These are phyloP conservation scores for Fraxinus floribunda DNA, from an alignment of 305 asterid genomes.

Conservation along the genomic window DNA sequence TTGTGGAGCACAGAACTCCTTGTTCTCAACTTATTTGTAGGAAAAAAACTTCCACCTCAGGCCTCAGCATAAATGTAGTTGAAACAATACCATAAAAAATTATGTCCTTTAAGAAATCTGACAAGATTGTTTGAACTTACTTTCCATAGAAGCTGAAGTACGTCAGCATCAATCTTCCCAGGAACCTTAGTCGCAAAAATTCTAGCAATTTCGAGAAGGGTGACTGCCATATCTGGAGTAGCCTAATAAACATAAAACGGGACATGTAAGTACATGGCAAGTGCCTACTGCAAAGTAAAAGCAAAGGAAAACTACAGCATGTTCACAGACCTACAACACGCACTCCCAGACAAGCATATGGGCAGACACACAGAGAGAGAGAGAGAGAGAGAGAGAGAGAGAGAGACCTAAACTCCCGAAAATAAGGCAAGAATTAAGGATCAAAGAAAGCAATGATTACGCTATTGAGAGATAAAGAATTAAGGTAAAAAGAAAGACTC, in stretches of 20 bases:
- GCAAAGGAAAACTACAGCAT: constrained; percentile 7
- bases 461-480: constrained; percentile 6
- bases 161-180: constrained; percentile 99
- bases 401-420: constrained; percentile 1
- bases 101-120: constrained; percentile 9
- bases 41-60: background rate
- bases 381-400: background rate
- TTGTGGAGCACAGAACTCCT: background rate
- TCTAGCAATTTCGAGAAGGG: constrained; percentile 97
- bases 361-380: background rate
- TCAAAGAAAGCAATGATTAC: constrained; percentile 18
- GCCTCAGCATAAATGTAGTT: background rate
- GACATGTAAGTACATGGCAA: constrained; percentile 19
- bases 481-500: background rate
- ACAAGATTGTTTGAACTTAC: constrained; percentile 45
- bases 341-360: background rate
- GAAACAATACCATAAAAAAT: constrained; percentile 3
- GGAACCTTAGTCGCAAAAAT: constrained; percentile 98
- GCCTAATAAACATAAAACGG: constrained; percentile 55
- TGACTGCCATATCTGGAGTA: constrained; percentile 99
- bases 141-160: constrained; percentile 96
- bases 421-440: constrained; percentile 17
- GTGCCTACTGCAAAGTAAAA: constrained; percentile 9
- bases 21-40: background rate
- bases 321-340: constrained; percentile 8